Conservation (phyloP, 2,329 filamentous ascomycete genomes). For the Ceratocystis harringtonii region DNA sequence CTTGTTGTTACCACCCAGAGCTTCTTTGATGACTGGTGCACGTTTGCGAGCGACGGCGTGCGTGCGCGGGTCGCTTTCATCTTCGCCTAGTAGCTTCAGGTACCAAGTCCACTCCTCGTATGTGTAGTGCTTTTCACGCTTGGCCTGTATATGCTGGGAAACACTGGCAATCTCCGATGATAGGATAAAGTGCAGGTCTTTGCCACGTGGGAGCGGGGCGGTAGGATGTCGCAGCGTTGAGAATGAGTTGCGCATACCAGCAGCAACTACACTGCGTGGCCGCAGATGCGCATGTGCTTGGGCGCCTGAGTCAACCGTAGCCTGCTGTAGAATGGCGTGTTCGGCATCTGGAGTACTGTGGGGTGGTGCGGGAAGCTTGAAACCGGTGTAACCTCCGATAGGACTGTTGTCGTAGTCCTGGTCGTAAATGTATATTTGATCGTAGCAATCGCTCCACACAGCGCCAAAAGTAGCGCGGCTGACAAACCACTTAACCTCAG, state of each 20-base stretch:
- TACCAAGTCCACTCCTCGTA: constrained; percentile 85
- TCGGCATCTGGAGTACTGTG: constrained; percentile 4
- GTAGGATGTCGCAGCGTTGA: constrained; percentile 5
- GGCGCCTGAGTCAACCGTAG: neutral
- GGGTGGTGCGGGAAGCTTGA: neutral
- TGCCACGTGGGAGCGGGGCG: constrained; percentile 27
- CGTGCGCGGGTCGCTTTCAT: constrained; percentile 36
- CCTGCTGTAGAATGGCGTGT: constrained; percentile 4
- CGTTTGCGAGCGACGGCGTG: constrained; percentile 31
- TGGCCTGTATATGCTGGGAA: constrained; percentile 44
- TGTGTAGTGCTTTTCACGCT: constrained; percentile 46
- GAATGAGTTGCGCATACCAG: neutral
- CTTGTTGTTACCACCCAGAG: neutral
- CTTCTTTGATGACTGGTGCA: neutral
- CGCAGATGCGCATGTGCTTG: constrained; percentile 6
- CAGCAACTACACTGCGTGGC: constrained; percentile 2
- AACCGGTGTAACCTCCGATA: constrained; percentile 8
- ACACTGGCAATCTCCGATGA: constrained; percentile 56
- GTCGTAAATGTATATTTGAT: neutral
- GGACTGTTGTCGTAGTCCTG: neutral
- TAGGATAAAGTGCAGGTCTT: constrained; percentile 49
- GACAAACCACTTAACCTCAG: constrained; percentile 31
- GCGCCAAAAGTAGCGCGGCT: constrained; percentile 30
- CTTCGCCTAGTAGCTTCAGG: constrained; percentile 58
- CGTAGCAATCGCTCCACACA: constrained; percentile 24